Base-by-base conservation (phyloP, 1,284 basidiomycete genomes). In the Nidula niveotomentosa region DNA sequence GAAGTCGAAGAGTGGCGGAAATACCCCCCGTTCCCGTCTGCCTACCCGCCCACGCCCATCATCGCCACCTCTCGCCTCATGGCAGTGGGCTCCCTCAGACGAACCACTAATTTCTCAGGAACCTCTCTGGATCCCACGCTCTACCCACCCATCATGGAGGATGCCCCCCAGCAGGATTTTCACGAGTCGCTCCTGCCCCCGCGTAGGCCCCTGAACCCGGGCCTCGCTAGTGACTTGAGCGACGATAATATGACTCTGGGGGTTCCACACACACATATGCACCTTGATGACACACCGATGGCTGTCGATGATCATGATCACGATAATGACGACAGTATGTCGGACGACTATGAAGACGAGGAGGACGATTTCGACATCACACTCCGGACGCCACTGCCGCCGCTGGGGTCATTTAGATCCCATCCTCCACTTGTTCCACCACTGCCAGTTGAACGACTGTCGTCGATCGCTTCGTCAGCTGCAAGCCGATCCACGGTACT, bases 301-400 rank as follows among this genome's bases (percentile, higher is more conserved):
- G 54, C 56, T 23, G 63, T 65, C 50, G 68, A 35, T 17, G 33
- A 49, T 10, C 12, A 49, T 49, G 48, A 33, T 8, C 45, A 46
- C 7, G 18, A 70, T 49, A 59, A 62, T 18, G 51, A 54, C n/a
- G 69, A 73, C 30, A 71, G 69, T 48, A 58, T 65, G 55, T 61
- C 62, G 12, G 72, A 75, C 51, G 72, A 69, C 43, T 67, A 74
- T 51, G 71, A 76, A 36, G 75, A 75, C 18, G 78, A 78, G 23
- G 85, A 88, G 56, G 83, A 86, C 57, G 79, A 80, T 52, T 86
- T 88, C 61, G 76, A 89, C 55, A 70, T 81, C 36, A 90, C 88
- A 0, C 71, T 90, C 56, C 80, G 76, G 54, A 90, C 88, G 6
- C 88, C 88, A 8, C 63, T 74, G 57, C 67, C 68, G 53, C 62